A percentile compares a stretch with the other conserved stretches of the same genome.
Evolutionary conservation across 73 alveolate species (phyloP).

Genomic region (Diophrys sp.): DNA sequence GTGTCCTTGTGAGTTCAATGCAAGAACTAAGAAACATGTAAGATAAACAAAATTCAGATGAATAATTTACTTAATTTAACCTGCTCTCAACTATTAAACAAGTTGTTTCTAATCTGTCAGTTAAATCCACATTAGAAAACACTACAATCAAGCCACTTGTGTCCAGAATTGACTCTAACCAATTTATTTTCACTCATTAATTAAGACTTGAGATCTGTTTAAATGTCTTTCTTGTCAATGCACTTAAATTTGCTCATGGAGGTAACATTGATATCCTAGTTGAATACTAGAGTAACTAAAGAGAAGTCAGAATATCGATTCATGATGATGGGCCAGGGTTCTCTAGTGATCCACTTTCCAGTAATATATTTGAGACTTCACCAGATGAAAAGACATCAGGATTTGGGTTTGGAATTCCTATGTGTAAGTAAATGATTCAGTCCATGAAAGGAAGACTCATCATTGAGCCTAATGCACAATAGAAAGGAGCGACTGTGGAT

Average conservation of each 20-base stretch:
- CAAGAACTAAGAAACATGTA: neutral
- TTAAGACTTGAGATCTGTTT: neutral
- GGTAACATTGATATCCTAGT: neutral
- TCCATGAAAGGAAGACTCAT: neutral
- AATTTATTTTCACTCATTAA: neutral
- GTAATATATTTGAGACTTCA: neutral
- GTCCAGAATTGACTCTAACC: neutral
- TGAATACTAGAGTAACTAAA: neutral
- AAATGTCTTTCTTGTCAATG: neutral
- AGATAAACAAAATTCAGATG: neutral
- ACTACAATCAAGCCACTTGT: too few relatives aligned
- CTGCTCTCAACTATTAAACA: neutral
- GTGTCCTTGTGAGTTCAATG: neutral
- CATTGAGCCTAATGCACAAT: too few relatives aligned
- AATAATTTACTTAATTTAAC: too few relatives aligned
- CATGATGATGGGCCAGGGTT: neutral
- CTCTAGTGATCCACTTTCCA: neutral
- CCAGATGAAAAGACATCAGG: neutral
- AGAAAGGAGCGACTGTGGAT: neutral
- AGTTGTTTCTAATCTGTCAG: too few relatives aligned
- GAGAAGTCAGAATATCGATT: neutral
- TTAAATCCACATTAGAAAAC: too few relatives aligned
- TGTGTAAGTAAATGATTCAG: neutral
- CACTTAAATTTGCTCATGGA: neutral
- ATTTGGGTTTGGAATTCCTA: neutral